These are phyloP conservation scores for Neopestalotiopsis clavispora DNA, from an alignment of 2,329 filamentous ascomycete species.

Conservation along the genomic window DNA sequence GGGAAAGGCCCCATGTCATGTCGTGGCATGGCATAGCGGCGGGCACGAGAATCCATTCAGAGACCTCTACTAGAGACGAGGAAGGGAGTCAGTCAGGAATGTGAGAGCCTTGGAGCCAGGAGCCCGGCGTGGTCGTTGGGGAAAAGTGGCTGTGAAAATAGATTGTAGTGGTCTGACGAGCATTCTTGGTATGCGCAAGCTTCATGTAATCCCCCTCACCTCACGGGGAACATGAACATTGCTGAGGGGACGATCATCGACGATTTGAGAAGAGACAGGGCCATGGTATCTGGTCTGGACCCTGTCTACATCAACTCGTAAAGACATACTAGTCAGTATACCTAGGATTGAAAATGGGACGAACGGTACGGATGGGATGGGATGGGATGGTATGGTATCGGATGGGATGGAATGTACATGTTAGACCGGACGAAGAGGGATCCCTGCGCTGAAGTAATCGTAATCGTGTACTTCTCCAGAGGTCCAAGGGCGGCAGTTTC, in stretches of 20 bases:
- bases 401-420: not conserved
- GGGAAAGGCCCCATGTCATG: not conserved
- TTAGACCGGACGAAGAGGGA: not conserved
- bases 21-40: no score
- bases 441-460: constrained; percentile 5
- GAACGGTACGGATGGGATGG: not conserved
- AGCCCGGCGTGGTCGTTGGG: constrained; percentile 5
- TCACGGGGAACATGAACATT: not conserved
- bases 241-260: not conserved
- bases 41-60: no score
- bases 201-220: not conserved
- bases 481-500: not conserved
- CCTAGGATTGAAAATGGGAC: not conserved
- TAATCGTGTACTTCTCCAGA: not conserved
- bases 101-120: not conserved
- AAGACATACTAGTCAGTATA: not conserved
- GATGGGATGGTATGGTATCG: not conserved
- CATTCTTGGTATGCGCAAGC: not conserved
- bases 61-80: not conserved
- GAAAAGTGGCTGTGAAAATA: constrained; percentile 22
- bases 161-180: constrained; percentile 16
- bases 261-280: constrained; percentile 4
- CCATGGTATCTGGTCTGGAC: not conserved
- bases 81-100: not conserved
- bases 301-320: not conserved